These are phyloP conservation scores for Penicillium sp. DNA, from an alignment of 2,329 filamentous ascomycete species.

Conservation along the genomic window DNA sequence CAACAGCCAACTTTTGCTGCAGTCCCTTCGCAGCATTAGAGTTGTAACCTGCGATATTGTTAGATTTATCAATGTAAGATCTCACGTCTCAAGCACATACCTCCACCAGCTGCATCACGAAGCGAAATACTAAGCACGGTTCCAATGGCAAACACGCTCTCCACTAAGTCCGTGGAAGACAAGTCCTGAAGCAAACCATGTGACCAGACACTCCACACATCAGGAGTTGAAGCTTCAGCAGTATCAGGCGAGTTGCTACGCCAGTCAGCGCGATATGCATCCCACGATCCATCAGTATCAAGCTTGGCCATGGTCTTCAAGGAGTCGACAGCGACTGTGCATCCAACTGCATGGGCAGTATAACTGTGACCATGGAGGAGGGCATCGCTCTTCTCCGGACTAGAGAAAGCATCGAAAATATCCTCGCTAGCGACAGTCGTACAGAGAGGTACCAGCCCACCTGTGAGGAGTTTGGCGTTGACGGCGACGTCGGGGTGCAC, in stretches of 20 bases:
- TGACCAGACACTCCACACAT: conserved; percentile 70
- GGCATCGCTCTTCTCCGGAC: conserved; percentile 72
- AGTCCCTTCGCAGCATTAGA: conserved; percentile 55
- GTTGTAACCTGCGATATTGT: conserved; percentile 49
- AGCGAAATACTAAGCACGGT: conserved; percentile 68
- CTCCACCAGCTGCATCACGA: conserved; percentile 48
- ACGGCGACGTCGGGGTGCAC: conserved; percentile 72
- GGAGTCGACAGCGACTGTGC: conserved; percentile 70
- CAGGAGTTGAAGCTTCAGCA: conserved; percentile 3
- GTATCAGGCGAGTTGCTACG: background rate
- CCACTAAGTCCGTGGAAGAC: conserved; percentile 57
- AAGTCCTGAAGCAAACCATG: conserved; percentile 57
- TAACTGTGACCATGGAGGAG: conserved; percentile 83
- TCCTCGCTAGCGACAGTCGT: conserved; percentile 70
- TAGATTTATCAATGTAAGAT: background rate
- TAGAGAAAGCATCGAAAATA: conserved; percentile 70
- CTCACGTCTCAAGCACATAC: conserved; percentile 25
- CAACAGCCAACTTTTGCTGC: conserved; percentile 49
- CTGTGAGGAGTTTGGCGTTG: conserved; percentile 80
- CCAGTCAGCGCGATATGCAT: conserved; percentile 54
- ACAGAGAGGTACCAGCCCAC: conserved; percentile 73
- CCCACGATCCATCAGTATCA: conserved; percentile 58
- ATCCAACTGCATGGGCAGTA: conserved; percentile 79
- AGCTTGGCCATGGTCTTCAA: conserved; percentile 60
- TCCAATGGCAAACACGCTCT: conserved; percentile 70